phyloP scores from a whole-genome alignment of 345 rosid genomes.

The Arabidopsis suecica region DNA sequence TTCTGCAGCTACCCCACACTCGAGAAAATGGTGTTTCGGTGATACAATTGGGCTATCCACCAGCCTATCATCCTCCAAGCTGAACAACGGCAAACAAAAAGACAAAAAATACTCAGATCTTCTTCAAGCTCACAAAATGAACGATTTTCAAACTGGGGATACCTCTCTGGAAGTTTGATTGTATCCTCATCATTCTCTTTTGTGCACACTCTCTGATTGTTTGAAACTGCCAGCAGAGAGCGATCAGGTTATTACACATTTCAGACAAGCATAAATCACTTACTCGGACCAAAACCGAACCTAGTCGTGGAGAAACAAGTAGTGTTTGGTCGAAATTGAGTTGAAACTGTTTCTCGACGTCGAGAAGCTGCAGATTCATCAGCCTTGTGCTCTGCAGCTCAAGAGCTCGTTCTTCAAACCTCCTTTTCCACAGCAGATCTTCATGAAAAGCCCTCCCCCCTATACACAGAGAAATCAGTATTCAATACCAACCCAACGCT shows the following conservation, averaged over 20 bases:
- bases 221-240: constrained; percentile 18
- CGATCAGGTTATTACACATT: neutral
- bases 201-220: neutral
- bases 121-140: neutral
- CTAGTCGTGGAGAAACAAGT: constrained; percentile 30
- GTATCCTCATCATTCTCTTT: constrained; percentile 24
- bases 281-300: neutral
- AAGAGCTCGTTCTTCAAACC: constrained; percentile 64
- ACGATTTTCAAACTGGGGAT: neutral
- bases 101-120: neutral
- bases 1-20: neutral
- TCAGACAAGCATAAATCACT: neutral
- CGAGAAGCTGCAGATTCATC: constrained; percentile 72
- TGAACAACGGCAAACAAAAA: neutral
- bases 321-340: constrained; percentile 54
- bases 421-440: constrained; percentile 73
- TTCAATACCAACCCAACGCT: neutral
- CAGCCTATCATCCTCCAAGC: constrained; percentile 39
- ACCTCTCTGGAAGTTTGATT: constrained; percentile 28
- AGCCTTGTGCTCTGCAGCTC: constrained; percentile 71
- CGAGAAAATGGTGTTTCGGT: constrained; percentile 19
- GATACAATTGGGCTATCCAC: constrained; percentile 40
- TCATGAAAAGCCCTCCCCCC: constrained; percentile 60
- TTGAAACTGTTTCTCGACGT: constrained; percentile 67
- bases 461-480: constrained; percentile 14